phyloP scores from a whole-genome alignment of 2,329 filamentous ascomycete species.

The Pestalotiopsis sp. region DNA sequence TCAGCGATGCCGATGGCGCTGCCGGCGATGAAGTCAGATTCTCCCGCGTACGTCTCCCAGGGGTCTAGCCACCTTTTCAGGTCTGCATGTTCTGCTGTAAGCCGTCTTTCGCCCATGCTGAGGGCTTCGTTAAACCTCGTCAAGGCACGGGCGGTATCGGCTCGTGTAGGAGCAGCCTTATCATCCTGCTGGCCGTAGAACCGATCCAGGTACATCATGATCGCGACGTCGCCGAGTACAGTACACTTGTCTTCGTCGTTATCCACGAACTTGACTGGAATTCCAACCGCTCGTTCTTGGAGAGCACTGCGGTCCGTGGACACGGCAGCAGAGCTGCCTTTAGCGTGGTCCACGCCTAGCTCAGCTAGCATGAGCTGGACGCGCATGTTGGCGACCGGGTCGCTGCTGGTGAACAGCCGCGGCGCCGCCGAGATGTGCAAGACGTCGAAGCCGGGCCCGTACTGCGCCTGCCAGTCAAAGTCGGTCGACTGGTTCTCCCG shows the following conservation, averaged over 20 bases:
- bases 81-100: constrained; percentile 20
- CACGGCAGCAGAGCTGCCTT: constrained; percentile 35
- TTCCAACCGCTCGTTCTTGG: constrained; percentile 15
- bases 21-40: constrained; percentile 50
- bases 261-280: constrained; percentile 54
- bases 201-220: constrained; percentile 64
- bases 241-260: constrained; percentile 51
- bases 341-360: constrained; percentile 46
- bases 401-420: constrained; percentile 52
- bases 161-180: constrained; percentile 22
- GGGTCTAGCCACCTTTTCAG: constrained; percentile 36
- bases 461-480: constrained; percentile 75
- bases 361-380: constrained; percentile 54
- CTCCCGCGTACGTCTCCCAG: constrained; percentile 43
- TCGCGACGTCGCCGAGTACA: constrained; percentile 52
- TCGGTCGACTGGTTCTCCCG: constrained; percentile 75
- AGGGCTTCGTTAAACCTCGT: constrained; percentile 46
- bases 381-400: constrained; percentile 49
- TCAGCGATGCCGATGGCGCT: constrained; percentile 48
- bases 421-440: constrained; percentile 63
- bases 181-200: constrained; percentile 40
- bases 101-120: constrained; percentile 40
- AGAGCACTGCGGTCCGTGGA: constrained; percentile 13
- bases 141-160: constrained; percentile 38
- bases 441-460: constrained; percentile 84